Conservation (phyloP, 2,329 filamentous ascomycete species). For the Teratosphaeria nubilosa region DNA sequence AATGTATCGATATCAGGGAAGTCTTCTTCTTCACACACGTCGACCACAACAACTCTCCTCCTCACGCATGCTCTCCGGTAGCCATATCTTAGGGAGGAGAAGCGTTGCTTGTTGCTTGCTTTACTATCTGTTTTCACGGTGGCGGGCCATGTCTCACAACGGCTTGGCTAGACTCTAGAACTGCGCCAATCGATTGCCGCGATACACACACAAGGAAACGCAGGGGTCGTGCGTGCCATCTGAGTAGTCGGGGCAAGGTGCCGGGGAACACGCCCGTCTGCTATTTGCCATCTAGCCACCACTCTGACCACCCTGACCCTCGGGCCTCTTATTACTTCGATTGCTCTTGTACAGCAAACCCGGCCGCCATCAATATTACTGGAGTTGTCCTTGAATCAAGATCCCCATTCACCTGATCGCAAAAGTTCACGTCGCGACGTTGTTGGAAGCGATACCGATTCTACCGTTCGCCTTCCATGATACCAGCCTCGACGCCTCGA, state of each 20-base stretch:
- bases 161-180: conserved; percentile 5
- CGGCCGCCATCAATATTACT: not conserved
- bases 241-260: conserved; percentile 7
- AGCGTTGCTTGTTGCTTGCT: not conserved
- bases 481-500: conserved; percentile 18
- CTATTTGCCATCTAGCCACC: not conserved
- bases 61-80: not conserved
- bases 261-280: conserved; percentile 1
- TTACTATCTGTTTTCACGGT: not conserved
- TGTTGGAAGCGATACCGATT: conserved; percentile 3
- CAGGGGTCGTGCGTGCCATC: conserved; percentile 7
- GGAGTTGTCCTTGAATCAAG: not conserved
- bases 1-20: not conserved
- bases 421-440: not conserved
- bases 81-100: not conserved
- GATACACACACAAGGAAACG: conserved; percentile 12
- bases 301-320: not conserved
- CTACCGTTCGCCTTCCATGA: conserved; percentile 24
- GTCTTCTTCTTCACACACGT: not conserved
- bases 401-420: not conserved
- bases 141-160: conserved; percentile 2
- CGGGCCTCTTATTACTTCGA: not conserved
- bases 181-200: conserved; percentile 11
- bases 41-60: not conserved
- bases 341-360: not conserved